These are phyloP conservation scores for Psilocybe mexicana DNA, from an alignment of 1,284 basidiomycete genomes.

Conservation along the genomic window DNA sequence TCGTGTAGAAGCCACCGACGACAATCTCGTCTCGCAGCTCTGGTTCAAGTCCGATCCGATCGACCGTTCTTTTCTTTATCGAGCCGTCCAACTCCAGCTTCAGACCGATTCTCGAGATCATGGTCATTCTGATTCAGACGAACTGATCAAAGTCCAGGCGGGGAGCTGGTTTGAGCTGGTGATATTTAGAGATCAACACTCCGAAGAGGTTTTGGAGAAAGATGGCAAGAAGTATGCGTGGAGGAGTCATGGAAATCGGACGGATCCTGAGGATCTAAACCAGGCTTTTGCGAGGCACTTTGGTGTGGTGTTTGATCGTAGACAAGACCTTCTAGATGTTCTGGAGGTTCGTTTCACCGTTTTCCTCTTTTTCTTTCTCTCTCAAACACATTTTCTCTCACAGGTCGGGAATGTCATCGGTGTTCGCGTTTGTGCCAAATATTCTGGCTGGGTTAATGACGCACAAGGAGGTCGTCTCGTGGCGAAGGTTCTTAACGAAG, in stretches of 20 bases:
- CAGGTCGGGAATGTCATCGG: conserved; percentile 24
- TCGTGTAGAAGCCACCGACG: conserved; percentile 12
- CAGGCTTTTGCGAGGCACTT: conserved; percentile 18
- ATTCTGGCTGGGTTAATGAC: conserved; percentile 21
- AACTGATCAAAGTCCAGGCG: conserved; percentile 12
- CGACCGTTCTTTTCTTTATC: conserved; percentile 19
- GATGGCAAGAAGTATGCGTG: conserved; percentile 26
- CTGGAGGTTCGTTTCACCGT: conserved; percentile 17
- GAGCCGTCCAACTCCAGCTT: conserved; percentile 24
- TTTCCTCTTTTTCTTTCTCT: not conserved
- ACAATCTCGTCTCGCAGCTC: conserved; percentile 19
- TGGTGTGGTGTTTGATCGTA: conserved; percentile 24
- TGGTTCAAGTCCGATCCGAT: conserved; percentile 30
- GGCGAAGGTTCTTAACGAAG: conserved; percentile 22
- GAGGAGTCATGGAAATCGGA: conserved; percentile 27
- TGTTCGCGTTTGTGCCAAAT: conserved; percentile 20
- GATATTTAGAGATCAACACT: conserved; percentile 21
- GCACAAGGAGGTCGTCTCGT: conserved; percentile 17
- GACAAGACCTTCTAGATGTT: conserved; percentile 25
- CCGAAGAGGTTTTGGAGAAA: conserved; percentile 19
- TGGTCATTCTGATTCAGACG: conserved; percentile 17
- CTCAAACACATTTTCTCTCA: not conserved
- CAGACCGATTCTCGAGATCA: conserved; percentile 30
- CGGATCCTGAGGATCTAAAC: conserved; percentile 13
- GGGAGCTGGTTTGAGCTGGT: conserved; percentile 31